A percentile compares a stretch with the other conserved stretches of the same genome.
phyloP scores from a whole-genome alignment of 2,329 filamentous ascomycete species.

The Neonectria magnoliae region DNA sequence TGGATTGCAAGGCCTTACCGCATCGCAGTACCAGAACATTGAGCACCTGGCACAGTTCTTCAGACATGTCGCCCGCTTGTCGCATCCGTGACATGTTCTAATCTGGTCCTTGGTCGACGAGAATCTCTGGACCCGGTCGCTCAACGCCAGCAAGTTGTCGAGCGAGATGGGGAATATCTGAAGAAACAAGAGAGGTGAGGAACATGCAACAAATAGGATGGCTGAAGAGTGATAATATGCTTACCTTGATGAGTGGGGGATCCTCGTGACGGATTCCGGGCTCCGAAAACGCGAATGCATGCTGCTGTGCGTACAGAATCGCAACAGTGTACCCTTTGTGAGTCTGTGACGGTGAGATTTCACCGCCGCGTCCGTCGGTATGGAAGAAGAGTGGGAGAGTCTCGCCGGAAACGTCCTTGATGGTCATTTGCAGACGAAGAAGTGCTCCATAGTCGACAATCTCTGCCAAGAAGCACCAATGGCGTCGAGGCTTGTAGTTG shows the following conservation, averaged over 20 bases:
- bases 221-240: background rate
- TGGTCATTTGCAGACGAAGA: background rate
- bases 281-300: background rate
- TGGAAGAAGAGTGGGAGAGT: slow-evolving; percentile 12
- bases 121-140: slow-evolving; percentile 20
- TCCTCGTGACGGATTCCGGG: slow-evolving; percentile 17
- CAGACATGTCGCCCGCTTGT: background rate
- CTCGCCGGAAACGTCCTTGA: slow-evolving; percentile 20
- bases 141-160: slow-evolving; percentile 17
- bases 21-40: slow-evolving; percentile 32
- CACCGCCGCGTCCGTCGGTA: background rate
- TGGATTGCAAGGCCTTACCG: slow-evolving; percentile 9
- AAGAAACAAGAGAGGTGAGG: background rate
- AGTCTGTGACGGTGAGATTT: background rate
- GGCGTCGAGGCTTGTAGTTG: slow-evolving; percentile 2
- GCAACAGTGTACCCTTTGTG: slow-evolving; percentile 14
- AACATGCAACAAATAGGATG: too few relatives aligned
- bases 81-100: slow-evolving; percentile 30
- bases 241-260: slow-evolving; percentile 3
- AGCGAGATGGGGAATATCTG: slow-evolving; percentile 25
- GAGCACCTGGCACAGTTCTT: slow-evolving; percentile 22
- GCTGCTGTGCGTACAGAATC: slow-evolving; percentile 20
- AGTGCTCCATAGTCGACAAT: background rate
- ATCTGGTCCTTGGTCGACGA: background rate
- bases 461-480: slow-evolving; percentile 32